Percentiles rank a stretch among this genome's conserved stretches.
These are phyloP conservation scores for Globisporangium okanoganense DNA, from an alignment of 352 stramenopile species.

Conservation along the genomic window DNA sequence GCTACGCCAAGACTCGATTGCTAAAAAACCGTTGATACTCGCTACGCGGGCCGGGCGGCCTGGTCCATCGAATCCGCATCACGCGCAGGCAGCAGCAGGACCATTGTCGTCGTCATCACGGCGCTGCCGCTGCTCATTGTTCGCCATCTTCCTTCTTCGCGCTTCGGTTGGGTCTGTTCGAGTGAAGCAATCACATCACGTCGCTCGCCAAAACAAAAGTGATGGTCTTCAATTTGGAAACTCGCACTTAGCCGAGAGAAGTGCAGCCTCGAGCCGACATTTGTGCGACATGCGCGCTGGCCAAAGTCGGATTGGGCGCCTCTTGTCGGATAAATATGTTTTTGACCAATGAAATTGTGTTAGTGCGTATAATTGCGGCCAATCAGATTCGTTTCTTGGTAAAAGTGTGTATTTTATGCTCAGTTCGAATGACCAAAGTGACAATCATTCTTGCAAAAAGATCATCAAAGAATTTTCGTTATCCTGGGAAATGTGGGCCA, in stretches of 20 bases:
- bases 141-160: background rate
- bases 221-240: background rate
- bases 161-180: conserved; percentile 1
- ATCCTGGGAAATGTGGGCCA: background rate
- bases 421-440: background rate
- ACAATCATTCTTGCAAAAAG: conserved; percentile 1
- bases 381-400: conserved; percentile 4
- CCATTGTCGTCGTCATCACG: background rate
- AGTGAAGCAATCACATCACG: background rate
- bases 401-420: background rate
- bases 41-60: no score
- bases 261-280: no score
- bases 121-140: background rate
- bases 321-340: background rate
- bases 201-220: background rate
- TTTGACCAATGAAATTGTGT: background rate
- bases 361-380: conserved; percentile 6
- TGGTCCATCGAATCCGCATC: no score
- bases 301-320: background rate
- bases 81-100: no score
- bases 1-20: no score
- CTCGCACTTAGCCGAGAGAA: background rate
- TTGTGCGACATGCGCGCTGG: background rate
- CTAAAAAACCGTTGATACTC: no score
- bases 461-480: conserved; percentile 3